Conservation (phyloP, 2,329 filamentous ascomycete genomes). For the Ophiobolus disseminans region DNA sequence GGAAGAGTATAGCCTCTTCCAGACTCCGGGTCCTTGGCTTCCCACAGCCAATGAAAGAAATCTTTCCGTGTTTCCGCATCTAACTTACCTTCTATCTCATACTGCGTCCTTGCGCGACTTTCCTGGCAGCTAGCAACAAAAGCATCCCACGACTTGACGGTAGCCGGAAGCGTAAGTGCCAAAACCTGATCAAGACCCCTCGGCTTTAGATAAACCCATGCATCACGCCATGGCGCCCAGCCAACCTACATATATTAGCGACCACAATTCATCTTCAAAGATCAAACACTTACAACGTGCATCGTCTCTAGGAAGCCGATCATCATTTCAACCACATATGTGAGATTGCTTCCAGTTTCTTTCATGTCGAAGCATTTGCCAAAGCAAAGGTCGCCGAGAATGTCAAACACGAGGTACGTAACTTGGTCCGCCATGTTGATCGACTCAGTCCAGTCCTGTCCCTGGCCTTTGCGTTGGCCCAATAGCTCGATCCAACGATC, state of each 20-base stretch:
- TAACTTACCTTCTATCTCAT: conserved; percentile 19
- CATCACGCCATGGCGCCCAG: conserved; percentile 5
- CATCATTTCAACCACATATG: conserved; percentile 31
- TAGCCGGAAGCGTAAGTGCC: conserved; percentile 16
- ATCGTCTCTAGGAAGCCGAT: conserved; percentile 22
- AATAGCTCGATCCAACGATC: conserved; percentile 32
- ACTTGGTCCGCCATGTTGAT: conserved; percentile 28
- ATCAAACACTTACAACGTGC: conserved; percentile 19
- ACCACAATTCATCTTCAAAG: background rate
- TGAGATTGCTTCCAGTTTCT: conserved; percentile 25
- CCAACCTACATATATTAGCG: conserved; percentile 12
- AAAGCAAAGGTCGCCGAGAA: conserved; percentile 54
- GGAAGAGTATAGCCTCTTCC: conserved; percentile 43
- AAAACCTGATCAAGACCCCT: conserved; percentile 29
- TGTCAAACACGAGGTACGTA: conserved; percentile 53
- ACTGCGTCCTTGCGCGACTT: conserved; percentile 21
- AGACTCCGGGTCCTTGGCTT: conserved; percentile 51
- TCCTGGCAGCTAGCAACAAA: conserved; percentile 26
- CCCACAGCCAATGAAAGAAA: conserved; percentile 52
- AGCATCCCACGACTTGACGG: conserved; percentile 19
- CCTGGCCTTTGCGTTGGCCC: conserved; percentile 11
- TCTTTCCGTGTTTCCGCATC: conserved; percentile 42
- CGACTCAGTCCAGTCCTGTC: conserved; percentile 16
- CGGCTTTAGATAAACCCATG: conserved; percentile 32
- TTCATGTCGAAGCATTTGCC: conserved; percentile 48